Base-by-base conservation (phyloP, 2,329 filamentous ascomycete genomes). In the Aspergillus awamori region DNA sequence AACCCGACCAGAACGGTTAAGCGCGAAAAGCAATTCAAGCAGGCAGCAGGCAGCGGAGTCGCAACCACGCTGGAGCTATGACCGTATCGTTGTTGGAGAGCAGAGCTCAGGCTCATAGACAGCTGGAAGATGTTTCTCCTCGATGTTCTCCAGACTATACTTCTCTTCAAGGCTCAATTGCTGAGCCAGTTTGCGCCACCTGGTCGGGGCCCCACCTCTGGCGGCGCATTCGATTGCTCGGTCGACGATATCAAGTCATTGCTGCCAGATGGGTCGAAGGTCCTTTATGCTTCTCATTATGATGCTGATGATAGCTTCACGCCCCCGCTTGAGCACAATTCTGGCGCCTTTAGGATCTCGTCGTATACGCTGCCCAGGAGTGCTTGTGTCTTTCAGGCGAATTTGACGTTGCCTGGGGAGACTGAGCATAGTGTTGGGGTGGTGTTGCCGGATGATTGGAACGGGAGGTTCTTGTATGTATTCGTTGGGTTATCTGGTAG, bases 371-470 rank as follows among this genome's bases (percentile, higher is more conserved):
- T 49, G 4, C 47, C 47, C 6, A 26, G 26, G 26, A 49, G 26
- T n/a, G 47, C 47, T 33, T 49, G 47, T 30, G 15, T 49, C 26
- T 49, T 49, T n/a, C 47, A 49, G 26, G 47, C 47, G 15, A 49
- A 49, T 26, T 33, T 49, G 26, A 49, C 47, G 0, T 8, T 49
- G 8, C 26, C 47, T 10, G 47, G 47, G 11, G 26, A 49, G 8
- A 49, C 47, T 7, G 24, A 49, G 1, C 47, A 49, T 10, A 49
- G 47, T 49, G 47, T 49, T 15, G 47, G 47, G 15, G 47, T 49
- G 26, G 26, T 49, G 2, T 10, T 49, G 24, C 47, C 47, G 26
- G 47, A 49, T 49, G 47, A 49, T 49, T 49, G 47, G 47, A 49
- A 49, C 20, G 47, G 47, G 47, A 49, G 47, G 26, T 49, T 49